phyloP scores from a whole-genome alignment of 352 stramenopile genomes.

The Globisporangium polare region DNA sequence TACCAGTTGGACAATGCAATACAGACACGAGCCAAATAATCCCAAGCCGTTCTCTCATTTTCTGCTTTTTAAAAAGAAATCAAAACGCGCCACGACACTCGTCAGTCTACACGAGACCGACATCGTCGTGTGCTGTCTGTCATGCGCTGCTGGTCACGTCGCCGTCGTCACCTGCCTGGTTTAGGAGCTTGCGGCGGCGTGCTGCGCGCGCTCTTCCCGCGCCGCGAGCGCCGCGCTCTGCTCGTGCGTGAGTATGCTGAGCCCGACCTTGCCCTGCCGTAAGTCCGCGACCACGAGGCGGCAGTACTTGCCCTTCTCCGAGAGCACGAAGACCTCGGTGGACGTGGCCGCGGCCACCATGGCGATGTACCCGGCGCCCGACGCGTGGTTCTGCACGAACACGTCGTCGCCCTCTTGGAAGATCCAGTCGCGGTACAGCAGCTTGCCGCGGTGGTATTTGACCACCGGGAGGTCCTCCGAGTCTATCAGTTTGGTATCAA shows the following conservation, averaged over 20 bases:
- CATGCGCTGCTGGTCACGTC: not conserved
- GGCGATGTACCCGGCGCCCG: constrained; percentile 56
- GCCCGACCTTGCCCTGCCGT: constrained; percentile 52
- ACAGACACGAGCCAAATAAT: not conserved
- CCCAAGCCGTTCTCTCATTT: constrained; percentile 1
- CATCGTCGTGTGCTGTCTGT: not conserved
- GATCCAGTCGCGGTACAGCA: constrained; percentile 72
- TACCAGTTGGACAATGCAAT: not conserved
- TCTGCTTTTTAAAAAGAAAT: constrained; percentile 5
- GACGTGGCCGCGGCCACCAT: constrained; percentile 66
- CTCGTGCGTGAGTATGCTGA: constrained; percentile 54
- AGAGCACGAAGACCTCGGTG: constrained; percentile 73
- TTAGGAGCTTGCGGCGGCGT: constrained; percentile 39
- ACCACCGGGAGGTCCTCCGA: constrained; percentile 35
- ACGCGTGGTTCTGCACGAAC: constrained; percentile 59
- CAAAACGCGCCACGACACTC: constrained; percentile 2
- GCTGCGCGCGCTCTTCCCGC: constrained; percentile 39
- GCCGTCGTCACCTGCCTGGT: not conserved
- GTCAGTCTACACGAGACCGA: not conserved
- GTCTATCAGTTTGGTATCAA: constrained; percentile 21
- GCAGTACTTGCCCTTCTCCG: constrained; percentile 76
- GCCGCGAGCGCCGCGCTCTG: constrained; percentile 25
- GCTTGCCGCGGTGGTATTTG: constrained; percentile 70
- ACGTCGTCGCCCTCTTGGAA: constrained; percentile 81
- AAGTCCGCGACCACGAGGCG: constrained; percentile 76